Evolutionary conservation across 2,329 filamentous ascomycete genomes (phyloP).

Genomic region (Penicillium sp.): DNA sequence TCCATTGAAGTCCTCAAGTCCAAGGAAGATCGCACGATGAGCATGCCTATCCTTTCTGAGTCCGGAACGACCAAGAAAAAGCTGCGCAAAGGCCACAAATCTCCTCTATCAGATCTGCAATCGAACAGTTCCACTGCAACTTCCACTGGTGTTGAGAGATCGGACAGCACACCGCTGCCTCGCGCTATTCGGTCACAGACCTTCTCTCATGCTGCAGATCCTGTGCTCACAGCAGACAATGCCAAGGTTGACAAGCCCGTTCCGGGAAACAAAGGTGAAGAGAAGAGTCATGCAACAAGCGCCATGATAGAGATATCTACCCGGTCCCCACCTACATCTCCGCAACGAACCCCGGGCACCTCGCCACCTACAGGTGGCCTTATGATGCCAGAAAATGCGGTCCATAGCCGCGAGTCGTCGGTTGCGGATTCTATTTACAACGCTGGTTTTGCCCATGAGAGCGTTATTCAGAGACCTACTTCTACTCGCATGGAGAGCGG

Average conservation of each 20-base stretch:
- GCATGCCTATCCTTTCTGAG: slow-evolving; percentile 31
- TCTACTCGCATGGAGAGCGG: slow-evolving; percentile 26
- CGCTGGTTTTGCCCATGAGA: slow-evolving; percentile 16
- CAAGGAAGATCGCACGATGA: slow-evolving; percentile 35
- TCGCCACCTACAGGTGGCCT: slow-evolving; percentile 40
- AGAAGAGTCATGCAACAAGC: slow-evolving; percentile 58
- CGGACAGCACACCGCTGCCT: slow-evolving; percentile 46
- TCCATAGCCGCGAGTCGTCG: slow-evolving; percentile 48
- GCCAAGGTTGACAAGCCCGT: slow-evolving; percentile 64
- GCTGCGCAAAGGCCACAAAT: slow-evolving; percentile 28
- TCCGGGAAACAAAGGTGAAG: slow-evolving; percentile 53
- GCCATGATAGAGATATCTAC: slow-evolving; percentile 68
- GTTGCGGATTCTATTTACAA: slow-evolving; percentile 46
- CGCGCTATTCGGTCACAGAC: slow-evolving; percentile 60
- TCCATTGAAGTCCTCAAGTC: slow-evolving; percentile 27
- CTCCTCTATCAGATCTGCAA: slow-evolving; percentile 21
- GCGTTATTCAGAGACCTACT: slow-evolving; percentile 24
- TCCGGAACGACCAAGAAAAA: slow-evolving; percentile 21
- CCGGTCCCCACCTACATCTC: slow-evolving; percentile 56
- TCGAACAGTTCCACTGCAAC: slow-evolving; percentile 17
- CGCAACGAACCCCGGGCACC: slow-evolving; percentile 46
- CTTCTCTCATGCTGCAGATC: slow-evolving; percentile 60
- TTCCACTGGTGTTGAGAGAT: slow-evolving; percentile 32
- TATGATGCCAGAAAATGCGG: slow-evolving; percentile 34
- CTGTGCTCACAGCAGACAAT: slow-evolving; percentile 65